Percentiles rank a stretch among this genome's conserved stretches.
Evolutionary conservation across 2,329 filamentous ascomycete species (phyloP).

Genomic region (Aspergillus jensenii): DNA sequence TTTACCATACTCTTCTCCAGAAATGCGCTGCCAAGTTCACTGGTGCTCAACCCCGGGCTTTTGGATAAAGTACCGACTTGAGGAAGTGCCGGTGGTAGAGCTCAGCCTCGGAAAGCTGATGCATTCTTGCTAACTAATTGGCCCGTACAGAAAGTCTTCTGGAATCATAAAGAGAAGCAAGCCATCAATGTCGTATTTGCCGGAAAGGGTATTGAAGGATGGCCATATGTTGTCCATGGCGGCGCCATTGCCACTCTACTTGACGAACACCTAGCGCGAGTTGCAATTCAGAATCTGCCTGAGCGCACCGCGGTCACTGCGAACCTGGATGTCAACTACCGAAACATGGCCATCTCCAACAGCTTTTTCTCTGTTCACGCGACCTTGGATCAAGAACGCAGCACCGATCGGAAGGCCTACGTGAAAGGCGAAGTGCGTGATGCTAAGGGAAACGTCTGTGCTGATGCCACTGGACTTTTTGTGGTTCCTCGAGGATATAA

Average conservation of each 20-base stretch:
- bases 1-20: background rate
- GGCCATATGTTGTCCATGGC: constrained; percentile 71
- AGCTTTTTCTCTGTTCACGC: constrained; percentile 63
- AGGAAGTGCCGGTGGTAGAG: background rate
- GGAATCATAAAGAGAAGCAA: constrained; percentile 58
- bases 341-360: constrained; percentile 58
- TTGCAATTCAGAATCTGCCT: constrained; percentile 53
- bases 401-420: constrained; percentile 40
- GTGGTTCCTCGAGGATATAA: constrained; percentile 56
- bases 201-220: constrained; percentile 64
- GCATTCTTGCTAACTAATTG: constrained; percentile 18
- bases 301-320: constrained; percentile 56
- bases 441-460: constrained; percentile 55
- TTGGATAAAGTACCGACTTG: background rate
- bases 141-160: constrained; percentile 60
- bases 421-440: constrained; percentile 36
- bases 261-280: constrained; percentile 68
- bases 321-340: constrained; percentile 62
- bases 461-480: constrained; percentile 59
- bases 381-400: constrained; percentile 42
- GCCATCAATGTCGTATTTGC: constrained; percentile 66
- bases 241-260: constrained; percentile 67
- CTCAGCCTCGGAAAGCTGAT: background rate
- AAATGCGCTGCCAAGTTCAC: background rate
- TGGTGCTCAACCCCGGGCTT: background rate